Percentiles rank a stretch among this genome's conserved stretches.
phyloP scores from a whole-genome alignment of 1,139 yeast genomes.

The Debaryomyces robertsiae region DNA sequence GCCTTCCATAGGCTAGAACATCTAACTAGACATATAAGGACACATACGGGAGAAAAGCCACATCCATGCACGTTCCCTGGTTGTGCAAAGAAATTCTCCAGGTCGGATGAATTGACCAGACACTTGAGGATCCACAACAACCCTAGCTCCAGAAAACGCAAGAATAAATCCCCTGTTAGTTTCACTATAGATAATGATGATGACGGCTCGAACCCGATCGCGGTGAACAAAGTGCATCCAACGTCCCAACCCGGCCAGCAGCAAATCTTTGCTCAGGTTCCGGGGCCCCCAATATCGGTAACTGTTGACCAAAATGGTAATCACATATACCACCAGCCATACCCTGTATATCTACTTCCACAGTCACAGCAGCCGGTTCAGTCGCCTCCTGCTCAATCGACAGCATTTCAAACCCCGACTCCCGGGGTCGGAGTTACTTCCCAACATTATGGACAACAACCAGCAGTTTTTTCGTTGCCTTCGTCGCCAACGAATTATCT shows the following conservation, averaged over 20 bases:
- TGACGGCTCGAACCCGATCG: not conserved
- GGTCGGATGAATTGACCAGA: constrained; percentile 70
- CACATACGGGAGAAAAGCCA: constrained; percentile 76
- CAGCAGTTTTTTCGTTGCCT: constrained; percentile 30
- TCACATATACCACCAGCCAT: constrained; percentile 36
- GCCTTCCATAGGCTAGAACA: constrained; percentile 68
- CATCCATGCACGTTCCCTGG: constrained; percentile 71
- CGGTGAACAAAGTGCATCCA: not conserved
- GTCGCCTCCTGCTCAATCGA: constrained; percentile 4
- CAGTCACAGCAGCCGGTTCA: constrained; percentile 14
- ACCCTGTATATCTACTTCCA: constrained; percentile 41
- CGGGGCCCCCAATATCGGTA: constrained; percentile 29
- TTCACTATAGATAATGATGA: constrained; percentile 2
- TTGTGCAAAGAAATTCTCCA: constrained; percentile 65
- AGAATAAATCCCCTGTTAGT: constrained; percentile 23
- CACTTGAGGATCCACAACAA: constrained; percentile 67
- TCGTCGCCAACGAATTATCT: constrained; percentile 28
- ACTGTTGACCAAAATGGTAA: constrained; percentile 40
- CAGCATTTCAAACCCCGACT: constrained; percentile 14
- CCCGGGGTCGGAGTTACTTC: constrained; percentile 4
- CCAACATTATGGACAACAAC: constrained; percentile 21
- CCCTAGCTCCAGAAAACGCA: constrained; percentile 45
- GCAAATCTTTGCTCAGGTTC: constrained; percentile 12
- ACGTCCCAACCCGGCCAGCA: constrained; percentile 16
- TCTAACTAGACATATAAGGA: constrained; percentile 70